Base-by-base conservation (phyloP, 257 asterid species). In the Marsdenia floribunda region DNA sequence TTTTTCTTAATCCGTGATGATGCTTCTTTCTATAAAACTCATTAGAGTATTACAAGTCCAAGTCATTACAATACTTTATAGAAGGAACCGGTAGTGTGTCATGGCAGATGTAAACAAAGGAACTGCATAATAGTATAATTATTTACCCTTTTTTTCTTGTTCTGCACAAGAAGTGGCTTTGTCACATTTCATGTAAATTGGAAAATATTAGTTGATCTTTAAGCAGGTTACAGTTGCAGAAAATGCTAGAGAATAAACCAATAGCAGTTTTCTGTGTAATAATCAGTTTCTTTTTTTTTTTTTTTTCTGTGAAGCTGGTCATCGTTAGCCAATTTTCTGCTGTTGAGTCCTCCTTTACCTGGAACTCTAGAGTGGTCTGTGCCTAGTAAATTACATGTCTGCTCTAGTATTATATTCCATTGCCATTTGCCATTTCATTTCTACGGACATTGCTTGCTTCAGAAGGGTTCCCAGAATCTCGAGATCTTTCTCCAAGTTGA, bases 401-500 rank as follows among this genome's bases (percentile, higher is more conserved):
- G 5, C n/a, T 63, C 68, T 63, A 63, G 35, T 33, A 11, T 33
- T 14, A 64, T 64, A 64, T 64, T 64, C 47, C 47, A 16, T 64
- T 64, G 46, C 13, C 68, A 61, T 61, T 29, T n/a, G 66, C 37
- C 5, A 64, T 16, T 33, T 24, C 47, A 64, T 35, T 64, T 35
- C 24, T 2, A 33, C 5, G 72, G 75, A 63, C 35, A 71, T 76
- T 76, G 80, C 76, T 74, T 72, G 26, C 68, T 72, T 53, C 13
- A 58, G 74, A 75, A 70, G 80, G 24, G 64, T 59, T 68, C 54
- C 53, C 35, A 18, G 84, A 82, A 72, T 68, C 74, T 72, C 66
- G 19, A 37, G 55, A 24, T 68, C 6, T 10, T 60, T 47, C 11
- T 55, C 64, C 84, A 75, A 71, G 75, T 70, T 73, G 76, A 53